Evolutionary conservation across 2,329 filamentous ascomycete genomes (phyloP), one percentile per base, ranked within the genome.

Genomic region (Dendrostoma leiphaemia): DNA sequence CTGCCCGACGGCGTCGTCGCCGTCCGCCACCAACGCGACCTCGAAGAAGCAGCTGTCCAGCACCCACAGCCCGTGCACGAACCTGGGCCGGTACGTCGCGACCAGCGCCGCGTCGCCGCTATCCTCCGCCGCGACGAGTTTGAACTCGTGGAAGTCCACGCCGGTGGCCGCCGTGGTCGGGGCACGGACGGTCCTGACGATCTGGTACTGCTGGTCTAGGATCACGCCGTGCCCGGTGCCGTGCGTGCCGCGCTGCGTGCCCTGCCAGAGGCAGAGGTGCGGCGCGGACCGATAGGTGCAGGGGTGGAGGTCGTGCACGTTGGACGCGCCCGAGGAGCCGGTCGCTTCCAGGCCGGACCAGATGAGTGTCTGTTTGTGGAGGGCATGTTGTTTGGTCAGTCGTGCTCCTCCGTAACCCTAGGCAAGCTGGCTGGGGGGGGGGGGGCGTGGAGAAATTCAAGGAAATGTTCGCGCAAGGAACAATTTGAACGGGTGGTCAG

Each of bases 121-220:
- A n/a, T n/a, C n/a, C n/a, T n/a, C n/a, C n/a, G n/a, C n/a, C n/a
- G 46, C 12, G 10, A 47, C 41, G 13, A 54, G 31, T 0, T 19
- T 47, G 47, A 54, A 54, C 40, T 54, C 52, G 26, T 54, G 52
- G 15, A 54, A 45, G 15, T 54, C 52, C 24, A 49, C 32, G 8
- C 37, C 38, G 12, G 31, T 35, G n/a, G n/a, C n/a, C 40, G 21
- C 38, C 6, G 15, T 9, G 19, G 34, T 35, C 1, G 9, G 19
- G 12, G 46, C n/a, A 12, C 38, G 28, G 13, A 54, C 13, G 9
- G 52, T 54, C 23, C 35, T 34, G n/a, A 54, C 52, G 24, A 54
- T 31, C 9, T 45, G 49, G 32, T 54, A 54, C n/a, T 43, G 17
- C 5, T 48, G 35, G 17, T 50, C 47, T 40, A 54, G 35, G 40